Conservation (phyloP, 139 green algal species). For the Tetradesmus lagerheimii region DNA sequence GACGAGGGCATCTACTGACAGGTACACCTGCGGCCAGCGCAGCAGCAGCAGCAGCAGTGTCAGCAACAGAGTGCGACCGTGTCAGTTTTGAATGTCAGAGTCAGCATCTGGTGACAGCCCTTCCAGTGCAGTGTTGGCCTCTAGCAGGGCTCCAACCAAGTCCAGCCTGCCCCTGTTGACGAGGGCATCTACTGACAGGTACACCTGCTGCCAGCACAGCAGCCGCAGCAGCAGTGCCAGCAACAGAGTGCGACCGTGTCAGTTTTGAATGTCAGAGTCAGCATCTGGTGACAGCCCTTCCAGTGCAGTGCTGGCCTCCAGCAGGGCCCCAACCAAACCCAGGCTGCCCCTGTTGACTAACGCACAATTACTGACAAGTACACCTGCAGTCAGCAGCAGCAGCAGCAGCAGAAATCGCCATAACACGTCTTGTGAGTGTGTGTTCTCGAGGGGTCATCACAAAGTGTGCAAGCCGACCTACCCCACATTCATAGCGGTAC, state of each 20-base stretch:
- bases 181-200: constrained; percentile 18
- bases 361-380: constrained; percentile 19
- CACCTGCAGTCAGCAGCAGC: constrained; percentile 5
- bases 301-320: constrained; percentile 24
- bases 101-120: constrained; percentile 4
- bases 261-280: too few species aligned
- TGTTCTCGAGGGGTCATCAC: too few species aligned
- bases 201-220: constrained; percentile 30
- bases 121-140: constrained; percentile 27
- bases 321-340: constrained; percentile 27
- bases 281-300: constrained; percentile 17
- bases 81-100: too few species aligned
- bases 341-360: constrained; percentile 31
- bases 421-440: too few species aligned
- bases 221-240: too few species aligned
- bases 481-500: too few species aligned
- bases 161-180: constrained; percentile 34
- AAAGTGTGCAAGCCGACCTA: too few species aligned
- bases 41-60: not conserved
- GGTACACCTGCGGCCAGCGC: constrained; percentile 28
- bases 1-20: constrained; percentile 35
- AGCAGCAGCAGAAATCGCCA: too few species aligned
- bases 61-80: not conserved
- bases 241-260: too few species aligned
- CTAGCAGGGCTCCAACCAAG: constrained; percentile 29